Percentiles rank a stretch among this genome's conserved stretches.
phyloP scores from a whole-genome alignment of 495 filamentous ascomycete genomes.

The Trichoderma erinaceum region DNA sequence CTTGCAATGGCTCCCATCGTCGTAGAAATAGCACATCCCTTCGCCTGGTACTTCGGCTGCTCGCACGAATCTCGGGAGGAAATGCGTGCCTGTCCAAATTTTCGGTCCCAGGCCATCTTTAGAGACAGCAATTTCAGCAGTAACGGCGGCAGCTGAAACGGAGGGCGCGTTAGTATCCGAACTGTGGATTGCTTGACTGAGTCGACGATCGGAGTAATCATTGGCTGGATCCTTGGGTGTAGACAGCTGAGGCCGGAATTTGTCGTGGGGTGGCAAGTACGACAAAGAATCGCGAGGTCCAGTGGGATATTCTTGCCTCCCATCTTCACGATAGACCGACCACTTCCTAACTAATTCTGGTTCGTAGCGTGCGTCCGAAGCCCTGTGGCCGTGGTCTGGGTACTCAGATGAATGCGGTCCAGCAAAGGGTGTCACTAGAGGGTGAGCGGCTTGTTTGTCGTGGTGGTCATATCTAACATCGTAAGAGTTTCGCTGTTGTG shows the following conservation, averaged over 20 bases:
- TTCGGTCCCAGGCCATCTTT: slow-evolving; percentile 54
- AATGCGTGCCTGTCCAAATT: slow-evolving; percentile 57
- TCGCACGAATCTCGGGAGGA: slow-evolving; percentile 52
- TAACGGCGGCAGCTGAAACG: slow-evolving; percentile 34
- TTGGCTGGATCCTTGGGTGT: slow-evolving; percentile 14
- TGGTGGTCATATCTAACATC: slow-evolving; percentile 30
- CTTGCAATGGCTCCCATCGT: slow-evolving; percentile 77
- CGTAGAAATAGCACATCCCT: slow-evolving; percentile 79
- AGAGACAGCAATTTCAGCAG: slow-evolving; percentile 35
- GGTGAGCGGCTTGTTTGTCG: slow-evolving; percentile 34
- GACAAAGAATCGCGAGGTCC: slow-evolving; percentile 22
- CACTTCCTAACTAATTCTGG: slow-evolving; percentile 22
- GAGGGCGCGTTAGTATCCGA: slow-evolving; percentile 30
- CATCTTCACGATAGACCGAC: slow-evolving; percentile 27
- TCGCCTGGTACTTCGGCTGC: slow-evolving; percentile 65
- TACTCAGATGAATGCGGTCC: slow-evolving; percentile 35
- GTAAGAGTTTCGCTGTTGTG: slow-evolving; percentile 37
- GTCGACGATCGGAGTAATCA: slow-evolving; percentile 27
- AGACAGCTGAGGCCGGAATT: slow-evolving; percentile 21
- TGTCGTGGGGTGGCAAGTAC: slow-evolving; percentile 20
- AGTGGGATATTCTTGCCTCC: slow-evolving; percentile 29
- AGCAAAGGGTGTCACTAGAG: slow-evolving; percentile 36
- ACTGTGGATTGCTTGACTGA: slow-evolving; percentile 20
- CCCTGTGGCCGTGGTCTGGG: slow-evolving; percentile 29
- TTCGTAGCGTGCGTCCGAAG: slow-evolving; percentile 22